Base-by-base conservation (phyloP, 2,329 filamentous ascomycete species). In the Torrubiellomyces zombiae region DNA sequence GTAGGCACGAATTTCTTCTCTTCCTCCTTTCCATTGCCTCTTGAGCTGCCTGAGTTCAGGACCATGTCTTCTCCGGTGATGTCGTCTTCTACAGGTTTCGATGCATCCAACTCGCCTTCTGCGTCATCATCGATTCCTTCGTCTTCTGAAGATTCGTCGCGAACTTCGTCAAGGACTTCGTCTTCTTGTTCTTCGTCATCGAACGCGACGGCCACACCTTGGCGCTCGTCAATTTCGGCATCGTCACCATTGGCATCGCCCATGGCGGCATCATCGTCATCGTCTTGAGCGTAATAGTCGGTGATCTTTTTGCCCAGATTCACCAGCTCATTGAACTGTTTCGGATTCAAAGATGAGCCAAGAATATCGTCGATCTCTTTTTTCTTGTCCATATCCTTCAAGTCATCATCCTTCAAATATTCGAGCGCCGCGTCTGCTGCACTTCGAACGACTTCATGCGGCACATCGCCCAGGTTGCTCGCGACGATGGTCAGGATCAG, bases 251-350 rank as follows among this genome's bases (percentile, higher is more conserved):
- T 68, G 13, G 60, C 65, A 15, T 70, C 64, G 29, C 68, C 75
- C 40, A 75, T 73, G 16, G 69, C 76, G 60, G 82, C 79, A 29
- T 83, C 75, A 36, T 93, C 86, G 34, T 95, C 85, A 16, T 94
- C 89, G 36, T 95, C 86, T 47, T 95, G 83, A 19, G 80, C 80
- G 51, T 95, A 80, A 51, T 95, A 98, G 49, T 98, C 89, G 24
- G 89, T 98, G 34, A 98, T 93, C 56, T 98, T 98, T 60, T 98
- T 98, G 35, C 85, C 82, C 21, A 98, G 58, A 45, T 94, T 98
- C 28, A 95, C 75, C 37, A 98, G 57, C 55, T 95, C 86, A 45
- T 95, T 95, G 58, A 95, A 98, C 48, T 93, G 76, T 46, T 94
- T 92, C 2, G 81, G 69, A 24, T 65, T 75, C 58, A 94, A 68